These are phyloP conservation scores for Bolboschoenoplectus hybrid DNA, from an alignment of 202 grass and related monocot species.

Conservation along the genomic window DNA sequence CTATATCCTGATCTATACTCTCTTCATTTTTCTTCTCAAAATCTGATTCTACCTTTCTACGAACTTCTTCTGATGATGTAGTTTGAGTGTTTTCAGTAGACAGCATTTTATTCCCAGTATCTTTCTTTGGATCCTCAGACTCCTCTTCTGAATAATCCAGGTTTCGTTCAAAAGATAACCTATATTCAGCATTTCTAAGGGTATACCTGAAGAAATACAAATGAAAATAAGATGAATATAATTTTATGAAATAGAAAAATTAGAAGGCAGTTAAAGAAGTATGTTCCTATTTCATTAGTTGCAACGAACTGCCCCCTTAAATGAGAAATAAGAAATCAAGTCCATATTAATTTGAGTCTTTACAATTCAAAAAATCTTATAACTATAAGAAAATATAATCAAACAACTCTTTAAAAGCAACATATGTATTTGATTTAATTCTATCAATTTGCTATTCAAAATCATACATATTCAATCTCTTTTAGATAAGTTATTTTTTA, in stretches of 20 bases:
- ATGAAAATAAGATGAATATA: constrained; percentile 3
- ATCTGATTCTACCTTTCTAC: constrained; percentile 43
- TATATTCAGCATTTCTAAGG: constrained; percentile 88
- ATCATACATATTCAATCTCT: constrained; percentile 6
- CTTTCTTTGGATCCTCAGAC: constrained; percentile 51
- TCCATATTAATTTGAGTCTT: constrained; percentile 17
- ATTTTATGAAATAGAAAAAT: not conserved
- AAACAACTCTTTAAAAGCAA: not conserved
- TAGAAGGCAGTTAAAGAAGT: not conserved
- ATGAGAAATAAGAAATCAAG: constrained; percentile 31
- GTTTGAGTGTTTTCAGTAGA: constrained; percentile 52
- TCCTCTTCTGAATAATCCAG: constrained; percentile 69
- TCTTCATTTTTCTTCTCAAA: constrained; percentile 49
- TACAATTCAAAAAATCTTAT: not conserved
- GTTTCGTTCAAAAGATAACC: constrained; percentile 89
- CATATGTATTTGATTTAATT: constrained; percentile 13
- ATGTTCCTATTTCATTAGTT: not conserved
- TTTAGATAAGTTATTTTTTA: constrained; percentile 10
- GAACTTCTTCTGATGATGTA: constrained; percentile 52
- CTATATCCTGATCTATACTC: constrained; percentile 43
- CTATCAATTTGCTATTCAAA: constrained; percentile 16
- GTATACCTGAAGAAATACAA: constrained; percentile 66
- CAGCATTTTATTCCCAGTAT: constrained; percentile 41
- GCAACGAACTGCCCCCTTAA: not conserved
- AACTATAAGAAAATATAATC: constrained; percentile 6